These are phyloP conservation scores for Penicillium herquei DNA, from an alignment of 495 filamentous ascomycete species.

Conservation along the genomic window DNA sequence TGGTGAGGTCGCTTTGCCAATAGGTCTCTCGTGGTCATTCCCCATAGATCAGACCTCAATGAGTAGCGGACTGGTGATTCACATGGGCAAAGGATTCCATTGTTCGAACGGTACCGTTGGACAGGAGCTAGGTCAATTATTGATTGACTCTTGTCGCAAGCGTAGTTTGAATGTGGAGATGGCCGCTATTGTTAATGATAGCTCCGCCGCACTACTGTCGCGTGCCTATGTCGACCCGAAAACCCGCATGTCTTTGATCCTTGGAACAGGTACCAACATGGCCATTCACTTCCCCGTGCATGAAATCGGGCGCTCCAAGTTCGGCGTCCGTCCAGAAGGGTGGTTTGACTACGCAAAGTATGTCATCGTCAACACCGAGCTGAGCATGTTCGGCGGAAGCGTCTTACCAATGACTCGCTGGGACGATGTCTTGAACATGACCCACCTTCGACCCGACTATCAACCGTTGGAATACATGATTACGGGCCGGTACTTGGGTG, in stretches of 20 bases:
- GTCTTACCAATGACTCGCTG: constrained; percentile 69
- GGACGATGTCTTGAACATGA: constrained; percentile 68
- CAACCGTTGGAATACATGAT: constrained; percentile 93
- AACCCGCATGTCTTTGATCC: constrained; percentile 72
- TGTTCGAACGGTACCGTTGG: constrained; percentile 57
- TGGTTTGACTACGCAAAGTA: constrained; percentile 52
- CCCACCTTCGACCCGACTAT: constrained; percentile 73
- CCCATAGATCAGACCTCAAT: constrained; percentile 64
- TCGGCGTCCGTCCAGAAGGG: constrained; percentile 37
- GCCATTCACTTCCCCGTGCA: constrained; percentile 67
- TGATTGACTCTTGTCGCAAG: constrained; percentile 55
- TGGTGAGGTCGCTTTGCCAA: constrained; percentile 41
- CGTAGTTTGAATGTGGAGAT: constrained; percentile 50
- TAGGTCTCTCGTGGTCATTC: constrained; percentile 70
- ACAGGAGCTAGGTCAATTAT: constrained; percentile 57
- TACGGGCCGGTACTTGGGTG: constrained; percentile 79
- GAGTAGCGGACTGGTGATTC: constrained; percentile 54
- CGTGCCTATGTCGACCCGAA: constrained; percentile 66
- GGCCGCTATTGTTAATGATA: constrained; percentile 80
- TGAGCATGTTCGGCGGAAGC: constrained; percentile 77
- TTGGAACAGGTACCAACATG: constrained; percentile 85
- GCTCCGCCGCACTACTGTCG: constrained; percentile 77
- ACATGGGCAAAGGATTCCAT: constrained; percentile 68
- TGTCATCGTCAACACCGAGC: constrained; percentile 85
- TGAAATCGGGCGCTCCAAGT: constrained; percentile 64